phyloP scores from a whole-genome alignment of 1,284 basidiomycete species.

The Ganoderma meredithae region DNA sequence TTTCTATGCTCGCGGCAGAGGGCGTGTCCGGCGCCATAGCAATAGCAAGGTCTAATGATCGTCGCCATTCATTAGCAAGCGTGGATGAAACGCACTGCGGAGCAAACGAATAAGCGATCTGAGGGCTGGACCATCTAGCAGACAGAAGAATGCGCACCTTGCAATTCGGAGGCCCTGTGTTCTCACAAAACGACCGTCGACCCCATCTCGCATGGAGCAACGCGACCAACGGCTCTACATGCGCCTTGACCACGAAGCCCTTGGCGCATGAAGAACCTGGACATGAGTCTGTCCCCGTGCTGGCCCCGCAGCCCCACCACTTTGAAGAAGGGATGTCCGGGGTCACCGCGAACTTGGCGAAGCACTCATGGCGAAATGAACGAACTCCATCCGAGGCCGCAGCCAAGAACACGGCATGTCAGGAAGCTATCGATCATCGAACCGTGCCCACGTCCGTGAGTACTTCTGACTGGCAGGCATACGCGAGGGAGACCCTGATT shows the following conservation, averaged over 20 bases:
- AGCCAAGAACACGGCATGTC: background rate
- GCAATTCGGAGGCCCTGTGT: background rate
- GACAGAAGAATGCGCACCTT: background rate
- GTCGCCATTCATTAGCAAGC: background rate
- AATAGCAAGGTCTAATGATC: background rate
- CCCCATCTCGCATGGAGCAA: background rate
- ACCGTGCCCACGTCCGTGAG: background rate
- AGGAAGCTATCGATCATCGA: background rate
- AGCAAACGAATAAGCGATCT: background rate
- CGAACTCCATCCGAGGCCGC: background rate
- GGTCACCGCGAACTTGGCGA: conserved; percentile 15
- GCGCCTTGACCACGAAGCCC: background rate
- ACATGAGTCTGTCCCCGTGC: background rate
- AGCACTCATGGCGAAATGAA: background rate
- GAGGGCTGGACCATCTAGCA: background rate
- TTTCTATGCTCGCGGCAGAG: conserved; percentile 3
- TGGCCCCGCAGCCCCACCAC: background rate
- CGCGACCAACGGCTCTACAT: background rate
- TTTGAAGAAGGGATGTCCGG: conserved; percentile 17
- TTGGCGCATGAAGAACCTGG: background rate
- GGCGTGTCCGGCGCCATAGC: background rate
- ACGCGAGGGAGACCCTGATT: background rate
- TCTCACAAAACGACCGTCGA: background rate
- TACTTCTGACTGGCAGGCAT: background rate
- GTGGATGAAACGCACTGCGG: background rate